Conservation (phyloP, 495 filamentous ascomycete species). For the Neurospora sp. region DNA sequence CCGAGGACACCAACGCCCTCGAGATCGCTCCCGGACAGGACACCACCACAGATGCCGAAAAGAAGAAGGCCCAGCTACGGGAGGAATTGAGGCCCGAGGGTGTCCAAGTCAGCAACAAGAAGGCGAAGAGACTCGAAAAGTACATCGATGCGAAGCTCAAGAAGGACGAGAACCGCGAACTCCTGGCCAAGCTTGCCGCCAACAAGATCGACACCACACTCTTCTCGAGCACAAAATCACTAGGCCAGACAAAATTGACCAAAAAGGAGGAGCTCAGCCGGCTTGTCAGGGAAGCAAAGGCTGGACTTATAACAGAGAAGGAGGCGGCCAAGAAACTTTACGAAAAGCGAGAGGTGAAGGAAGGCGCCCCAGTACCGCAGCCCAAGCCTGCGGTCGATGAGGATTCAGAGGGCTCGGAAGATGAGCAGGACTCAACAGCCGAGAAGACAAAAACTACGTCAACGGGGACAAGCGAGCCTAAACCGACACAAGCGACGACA, state of each 20-base stretch:
- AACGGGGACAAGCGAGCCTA: neutral
- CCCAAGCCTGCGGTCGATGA: constrained; percentile 2
- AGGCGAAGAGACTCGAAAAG: constrained; percentile 88
- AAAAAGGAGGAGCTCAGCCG: constrained; percentile 56
- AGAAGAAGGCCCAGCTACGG: constrained; percentile 45
- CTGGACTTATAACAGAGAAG: constrained; percentile 44
- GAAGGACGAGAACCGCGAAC: constrained; percentile 83
- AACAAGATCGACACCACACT: constrained; percentile 73
- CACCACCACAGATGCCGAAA: constrained; percentile 47
- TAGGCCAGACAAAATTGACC: constrained; percentile 57
- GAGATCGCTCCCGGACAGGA: constrained; percentile 61
- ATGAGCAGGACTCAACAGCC: constrained; percentile 3
- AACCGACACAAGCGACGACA: neutral
- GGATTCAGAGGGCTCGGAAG: constrained; percentile 19
- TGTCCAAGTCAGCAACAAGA: constrained; percentile 76
- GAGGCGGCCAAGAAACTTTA: constrained; percentile 28
- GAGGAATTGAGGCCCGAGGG: constrained; percentile 59
- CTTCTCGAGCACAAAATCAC: constrained; percentile 61
- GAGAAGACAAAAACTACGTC: constrained; percentile 1
- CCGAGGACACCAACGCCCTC: constrained; percentile 49
- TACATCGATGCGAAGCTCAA: constrained; percentile 94
- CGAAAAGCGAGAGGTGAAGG: constrained; percentile 9
- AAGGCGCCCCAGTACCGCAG: constrained; percentile 1
- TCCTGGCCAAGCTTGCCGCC: constrained; percentile 71
- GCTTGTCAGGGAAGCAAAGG: constrained; percentile 46